Base-by-base conservation (phyloP, 1,284 basidiomycete species). In the Ganoderma lucidum region DNA sequence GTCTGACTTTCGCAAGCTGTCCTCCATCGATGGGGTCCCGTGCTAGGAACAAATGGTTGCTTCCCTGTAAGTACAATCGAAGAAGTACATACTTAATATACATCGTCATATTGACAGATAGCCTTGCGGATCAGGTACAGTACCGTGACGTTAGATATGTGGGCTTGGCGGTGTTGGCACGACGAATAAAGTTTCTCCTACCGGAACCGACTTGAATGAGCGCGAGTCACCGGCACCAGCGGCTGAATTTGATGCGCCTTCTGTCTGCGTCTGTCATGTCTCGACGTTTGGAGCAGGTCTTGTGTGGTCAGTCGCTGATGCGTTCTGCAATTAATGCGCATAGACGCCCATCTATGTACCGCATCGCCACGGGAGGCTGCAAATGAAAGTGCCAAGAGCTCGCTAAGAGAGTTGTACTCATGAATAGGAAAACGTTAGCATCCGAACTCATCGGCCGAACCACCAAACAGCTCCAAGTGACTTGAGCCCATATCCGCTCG, bases 171-270 rank as follows among this genome's bases (percentile, higher is more conserved):
- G 39, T 41, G 39, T 41, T 12, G 39, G 30, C 30, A 56, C 53
- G 32, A 56, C 53, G 53, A 56, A 56, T 17, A 56, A 56, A 15
- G 30, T 35, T 35, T 10, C 4, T 32, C 15, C 30, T 55, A 55
- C 14, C 28, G 53, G 53, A 15, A 55, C 53, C 51, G 51, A 53
- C 28, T 53, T 53, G 51, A 53, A 53, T 53, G 53, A 35, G 53
- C 15, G 15, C 53, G 30, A 56, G 53, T 56, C 30, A 56, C 17
- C 2, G 53, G 32, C 30, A 56, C 17, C 6, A 15, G 53, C 30
- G 30, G 3, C 30, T 56, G 53, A 56, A 56, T 56, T 35, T 56
- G 53, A 56, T 56, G 53, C 15, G 53, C 53, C 32, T 56, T 51
- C 48, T 23, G 45, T 48, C 45, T n/a, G n/a, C 6, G 19, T n/a